Evolutionary conservation across 2,329 filamentous ascomycete species (phyloP).

Genomic region (Knufia petricola): DNA sequence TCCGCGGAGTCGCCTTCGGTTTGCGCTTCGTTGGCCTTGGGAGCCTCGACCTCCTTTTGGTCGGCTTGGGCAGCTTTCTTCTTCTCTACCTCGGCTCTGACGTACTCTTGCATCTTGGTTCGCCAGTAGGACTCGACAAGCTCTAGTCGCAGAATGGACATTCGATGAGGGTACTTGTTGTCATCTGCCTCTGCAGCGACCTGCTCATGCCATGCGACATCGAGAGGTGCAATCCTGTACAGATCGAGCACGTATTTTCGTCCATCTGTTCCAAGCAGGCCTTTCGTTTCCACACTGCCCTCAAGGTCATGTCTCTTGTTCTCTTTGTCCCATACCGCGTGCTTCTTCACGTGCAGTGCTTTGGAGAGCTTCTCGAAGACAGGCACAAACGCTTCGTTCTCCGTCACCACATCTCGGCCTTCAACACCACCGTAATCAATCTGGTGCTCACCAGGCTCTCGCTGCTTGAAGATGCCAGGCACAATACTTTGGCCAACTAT

Average conservation of each 20-base stretch:
- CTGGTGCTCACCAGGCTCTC: slow-evolving; percentile 93
- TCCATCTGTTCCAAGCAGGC: slow-evolving; percentile 89
- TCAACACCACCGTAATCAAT: slow-evolving; percentile 98
- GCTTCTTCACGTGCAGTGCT: slow-evolving; percentile 82
- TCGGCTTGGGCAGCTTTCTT: slow-evolving; percentile 40
- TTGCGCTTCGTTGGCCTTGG: slow-evolving; percentile 33
- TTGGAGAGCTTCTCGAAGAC: slow-evolving; percentile 87
- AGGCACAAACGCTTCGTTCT: slow-evolving; percentile 73
- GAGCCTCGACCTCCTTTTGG: slow-evolving; percentile 27
- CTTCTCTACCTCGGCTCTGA: slow-evolving; percentile 65
- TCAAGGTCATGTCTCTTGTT: slow-evolving; percentile 82
- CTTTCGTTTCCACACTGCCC: slow-evolving; percentile 95
- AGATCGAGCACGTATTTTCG: slow-evolving; percentile 96
- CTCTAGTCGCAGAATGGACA: slow-evolving; percentile 88
- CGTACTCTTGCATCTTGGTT: slow-evolving; percentile 78
- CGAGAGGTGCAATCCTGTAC: slow-evolving; percentile 86
- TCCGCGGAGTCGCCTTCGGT: slow-evolving; percentile 32
- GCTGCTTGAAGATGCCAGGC: slow-evolving; percentile 97
- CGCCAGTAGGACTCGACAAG: slow-evolving; percentile 79
- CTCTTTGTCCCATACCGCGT: slow-evolving; percentile 97
- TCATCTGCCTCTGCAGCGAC: slow-evolving; percentile 43
- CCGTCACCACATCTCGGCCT: slow-evolving; percentile 88
- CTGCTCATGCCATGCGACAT: slow-evolving; percentile 84
- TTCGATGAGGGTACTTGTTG: slow-evolving; percentile 75
- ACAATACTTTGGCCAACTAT: slow-evolving; percentile 97